Evolutionary conservation across 768 basidiomycete species (phyloP), one percentile per base, ranked within the genome.

Genomic region (Krasilnikovozyma curviuscula): DNA sequence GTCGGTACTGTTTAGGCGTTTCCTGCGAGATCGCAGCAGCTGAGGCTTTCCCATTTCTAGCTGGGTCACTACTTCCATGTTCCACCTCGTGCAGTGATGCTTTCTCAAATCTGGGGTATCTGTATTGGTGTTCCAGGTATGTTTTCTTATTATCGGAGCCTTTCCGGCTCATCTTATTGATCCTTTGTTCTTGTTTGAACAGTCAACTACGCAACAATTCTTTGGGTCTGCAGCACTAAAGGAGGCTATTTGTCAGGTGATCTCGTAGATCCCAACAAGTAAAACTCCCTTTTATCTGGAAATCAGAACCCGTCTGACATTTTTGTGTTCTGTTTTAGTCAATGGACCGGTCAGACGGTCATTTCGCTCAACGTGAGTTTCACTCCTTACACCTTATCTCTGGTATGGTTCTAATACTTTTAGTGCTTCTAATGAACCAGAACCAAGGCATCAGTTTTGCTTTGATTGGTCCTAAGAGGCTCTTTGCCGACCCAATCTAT

Each of bases 401-500:
- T n/a, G n/a, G n/a, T n/a, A n/a, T n/a, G n/a, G n/a, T n/a, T n/a
- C n/a, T n/a, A n/a, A n/a, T n/a, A n/a, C n/a, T n/a, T n/a, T n/a
- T n/a, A n/a, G n/a, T n/a, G n/a, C n/a, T n/a, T n/a, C n/a, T n/a
- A n/a, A n/a, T n/a, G n/a, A n/a, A n/a, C n/a, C n/a, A n/a, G n/a
- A n/a, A 38, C 21, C 18, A 16, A 32, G 32, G 44, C 24, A 46
- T 46, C 23, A 33, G 38, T 25, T 46, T 31, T 37, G 44, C 44
- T 7, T 37, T 46, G 34, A 37, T 46, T 27, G 44, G 44, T 7
- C 44, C 44, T 19, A 46, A 46, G 34, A 9, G 33, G 7, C 44
- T 46, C 5, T 25, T 46, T 21, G 33, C 34, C 23, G 29, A 29
- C 6, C 24, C 34, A 24, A 28, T 27, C 25, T 40, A 40, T 25